A percentile compares a stretch with the other conserved stretches of the same genome.
Evolutionary conservation across 1,284 basidiomycete genomes (phyloP).

Genomic region (Trametes sp.): DNA sequence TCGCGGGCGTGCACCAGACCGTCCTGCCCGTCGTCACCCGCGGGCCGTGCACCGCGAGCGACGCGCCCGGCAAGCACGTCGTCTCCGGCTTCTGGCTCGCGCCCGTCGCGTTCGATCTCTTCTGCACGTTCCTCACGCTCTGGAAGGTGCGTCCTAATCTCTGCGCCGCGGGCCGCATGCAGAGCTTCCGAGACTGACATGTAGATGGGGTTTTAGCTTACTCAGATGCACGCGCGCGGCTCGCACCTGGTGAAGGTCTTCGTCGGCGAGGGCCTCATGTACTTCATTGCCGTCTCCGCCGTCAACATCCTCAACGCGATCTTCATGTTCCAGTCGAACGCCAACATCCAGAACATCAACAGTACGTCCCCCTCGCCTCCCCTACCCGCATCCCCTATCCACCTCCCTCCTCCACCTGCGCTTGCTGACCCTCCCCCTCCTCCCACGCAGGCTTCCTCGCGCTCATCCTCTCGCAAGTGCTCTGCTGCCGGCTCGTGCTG

Average conservation of each 20-base stretch:
- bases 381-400: too few relatives aligned
- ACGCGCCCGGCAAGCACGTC: constrained; percentile 16
- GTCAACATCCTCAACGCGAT: constrained; percentile 24
- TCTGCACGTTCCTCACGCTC: constrained; percentile 18
- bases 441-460: constrained; percentile 17
- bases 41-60: constrained; percentile 17
- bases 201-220: neutral
- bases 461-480: constrained; percentile 21
- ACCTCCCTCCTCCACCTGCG: neutral
- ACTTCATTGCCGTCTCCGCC: constrained; percentile 19
- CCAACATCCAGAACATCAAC: constrained; percentile 22
- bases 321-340: constrained; percentile 23
- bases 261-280: constrained; percentile 19
- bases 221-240: constrained; percentile 10
- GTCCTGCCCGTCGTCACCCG: constrained; percentile 15
- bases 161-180: neutral
- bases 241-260: constrained; percentile 21
- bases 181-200: neutral
- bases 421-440: neutral
- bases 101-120: constrained; percentile 19
- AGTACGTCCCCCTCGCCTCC: neutral
- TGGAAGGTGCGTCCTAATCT: constrained; percentile 9
- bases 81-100: constrained; percentile 22
- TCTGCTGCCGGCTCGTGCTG: constrained; percentile 22
- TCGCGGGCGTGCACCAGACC: constrained; percentile 17